phyloP scores from a whole-genome alignment of 2,329 filamentous ascomycete genomes.

The Emergomyces orientalis region DNA sequence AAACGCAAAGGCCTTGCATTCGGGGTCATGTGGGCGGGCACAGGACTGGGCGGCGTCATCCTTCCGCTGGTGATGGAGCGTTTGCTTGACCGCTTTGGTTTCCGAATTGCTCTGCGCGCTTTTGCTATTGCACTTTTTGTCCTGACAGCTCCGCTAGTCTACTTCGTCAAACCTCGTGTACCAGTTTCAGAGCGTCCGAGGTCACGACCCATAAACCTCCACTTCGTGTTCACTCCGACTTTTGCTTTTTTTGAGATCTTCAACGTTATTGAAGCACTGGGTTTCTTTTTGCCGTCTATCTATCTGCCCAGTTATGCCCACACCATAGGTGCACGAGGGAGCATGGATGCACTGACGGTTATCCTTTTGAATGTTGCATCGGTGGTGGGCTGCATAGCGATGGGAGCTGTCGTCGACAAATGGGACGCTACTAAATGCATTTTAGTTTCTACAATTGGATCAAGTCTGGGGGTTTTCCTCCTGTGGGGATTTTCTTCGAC shows the following conservation, averaged over 20 bases:
- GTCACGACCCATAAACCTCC: constrained; percentile 20
- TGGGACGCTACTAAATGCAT: constrained; percentile 32
- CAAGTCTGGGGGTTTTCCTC: constrained; percentile 34
- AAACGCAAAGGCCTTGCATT: constrained; percentile 44
- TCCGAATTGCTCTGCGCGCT: constrained; percentile 19
- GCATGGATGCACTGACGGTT: constrained; percentile 19
- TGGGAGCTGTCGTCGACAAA: constrained; percentile 34
- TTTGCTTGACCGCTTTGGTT: constrained; percentile 22
- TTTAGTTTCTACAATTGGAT: constrained; percentile 33
- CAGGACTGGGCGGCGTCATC: constrained; percentile 25
- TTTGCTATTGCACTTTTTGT: constrained; percentile 27
- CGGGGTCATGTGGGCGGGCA: constrained; percentile 40
- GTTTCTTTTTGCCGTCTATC: constrained; percentile 30
- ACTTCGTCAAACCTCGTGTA: constrained; percentile 25
- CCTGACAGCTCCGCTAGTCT: constrained; percentile 29
- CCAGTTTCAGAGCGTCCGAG: constrained; percentile 14
- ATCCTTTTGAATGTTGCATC: constrained; percentile 26
- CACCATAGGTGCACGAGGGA: constrained; percentile 17
- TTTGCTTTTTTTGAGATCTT: constrained; percentile 41
- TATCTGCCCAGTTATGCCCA: constrained; percentile 31
- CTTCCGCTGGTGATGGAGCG: constrained; percentile 24
- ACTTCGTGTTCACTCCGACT: constrained; percentile 27
- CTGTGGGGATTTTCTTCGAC: constrained; percentile 40
- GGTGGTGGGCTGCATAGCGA: constrained; percentile 24
- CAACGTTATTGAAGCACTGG: constrained; percentile 30